Conservation (phyloP, 163 green algal genomes). For the Scenedesmus sp. region DNA sequence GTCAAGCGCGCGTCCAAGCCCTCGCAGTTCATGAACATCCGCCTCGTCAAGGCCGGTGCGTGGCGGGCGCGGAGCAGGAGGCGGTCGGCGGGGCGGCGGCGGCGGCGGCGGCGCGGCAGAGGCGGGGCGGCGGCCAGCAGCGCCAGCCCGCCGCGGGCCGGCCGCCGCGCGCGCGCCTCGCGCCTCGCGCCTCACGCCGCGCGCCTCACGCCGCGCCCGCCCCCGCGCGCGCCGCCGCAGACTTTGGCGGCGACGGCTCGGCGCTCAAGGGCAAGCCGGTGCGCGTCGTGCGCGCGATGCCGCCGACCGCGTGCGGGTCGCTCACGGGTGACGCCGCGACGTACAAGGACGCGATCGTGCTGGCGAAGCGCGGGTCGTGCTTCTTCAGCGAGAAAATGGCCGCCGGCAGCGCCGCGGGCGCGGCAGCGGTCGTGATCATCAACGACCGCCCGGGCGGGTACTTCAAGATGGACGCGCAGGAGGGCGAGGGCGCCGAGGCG, state of each 20-base stretch:
- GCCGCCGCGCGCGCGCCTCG: too few species aligned
- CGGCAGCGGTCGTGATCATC: constrained; percentile 45
- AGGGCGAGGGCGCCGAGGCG: not conserved
- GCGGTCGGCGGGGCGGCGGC: too few species aligned
- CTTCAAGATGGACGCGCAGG: constrained; percentile 42
- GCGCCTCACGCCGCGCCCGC: too few species aligned
- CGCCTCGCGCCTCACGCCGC: too few species aligned
- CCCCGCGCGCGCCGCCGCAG: not conserved
- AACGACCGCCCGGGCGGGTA: constrained; percentile 44
- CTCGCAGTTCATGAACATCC: constrained; percentile 6
- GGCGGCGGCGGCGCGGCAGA: too few species aligned
- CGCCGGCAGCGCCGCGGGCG: constrained; percentile 45
- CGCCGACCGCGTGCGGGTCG: not conserved
- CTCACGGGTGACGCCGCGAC: not conserved
- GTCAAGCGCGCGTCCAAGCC: not conserved
- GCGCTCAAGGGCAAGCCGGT: not conserved
- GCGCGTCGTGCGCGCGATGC: constrained; percentile 12
- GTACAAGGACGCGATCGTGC: constrained; percentile 59
- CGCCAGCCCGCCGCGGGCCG: too few species aligned
- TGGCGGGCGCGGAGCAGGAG: not conserved
- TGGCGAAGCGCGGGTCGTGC: constrained; percentile 77
- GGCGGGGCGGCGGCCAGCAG: too few species aligned
- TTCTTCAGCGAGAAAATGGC: constrained; percentile 72
- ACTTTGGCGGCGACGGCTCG: constrained; percentile 36
- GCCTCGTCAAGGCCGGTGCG: constrained; percentile 34